Conservation (phyloP, 148 eudicot genomes). For the Camellia lanceoleosa region DNA sequence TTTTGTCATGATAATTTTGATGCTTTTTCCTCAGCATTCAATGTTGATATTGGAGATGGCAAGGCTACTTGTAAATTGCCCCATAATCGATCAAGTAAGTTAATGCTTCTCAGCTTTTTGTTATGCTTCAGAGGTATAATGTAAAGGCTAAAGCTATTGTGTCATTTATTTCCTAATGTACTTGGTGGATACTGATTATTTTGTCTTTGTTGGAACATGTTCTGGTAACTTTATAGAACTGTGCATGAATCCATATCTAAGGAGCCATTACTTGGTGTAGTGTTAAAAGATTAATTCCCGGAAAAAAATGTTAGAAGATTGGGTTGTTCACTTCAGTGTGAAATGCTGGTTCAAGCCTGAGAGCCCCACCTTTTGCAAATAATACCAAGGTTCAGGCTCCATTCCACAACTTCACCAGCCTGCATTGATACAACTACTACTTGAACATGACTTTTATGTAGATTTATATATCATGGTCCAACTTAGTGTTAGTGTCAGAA, state of each 20-base stretch:
- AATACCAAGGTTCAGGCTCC: background rate
- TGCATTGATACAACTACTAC: no score
- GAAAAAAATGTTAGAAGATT: background rate
- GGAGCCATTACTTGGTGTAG: background rate
- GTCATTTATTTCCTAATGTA: background rate
- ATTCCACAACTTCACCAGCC: background rate
- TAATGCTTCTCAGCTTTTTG: background rate
- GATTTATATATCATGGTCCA: background rate
- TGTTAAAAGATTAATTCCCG: background rate
- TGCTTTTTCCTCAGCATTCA: conserved; percentile 53
- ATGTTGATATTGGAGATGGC: conserved; percentile 98
- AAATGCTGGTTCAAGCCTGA: background rate
- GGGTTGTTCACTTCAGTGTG: background rate
- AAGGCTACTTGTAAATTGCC: conserved; percentile 89
- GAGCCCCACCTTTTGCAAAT: background rate
- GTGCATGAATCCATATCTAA: background rate
- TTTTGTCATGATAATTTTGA: background rate
- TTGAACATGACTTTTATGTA: background rate
- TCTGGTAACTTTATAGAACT: background rate
- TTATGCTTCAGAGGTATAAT: background rate
- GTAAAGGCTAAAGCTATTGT: background rate
- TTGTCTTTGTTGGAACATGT: background rate
- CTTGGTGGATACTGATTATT: background rate
- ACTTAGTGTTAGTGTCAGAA: background rate
- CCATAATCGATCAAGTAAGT: conserved; percentile 77